Evolutionary conservation across 2,329 filamentous ascomycete species (phyloP), one percentile per base, ranked within the genome.

Genomic region (Cercospora brassicicola): DNA sequence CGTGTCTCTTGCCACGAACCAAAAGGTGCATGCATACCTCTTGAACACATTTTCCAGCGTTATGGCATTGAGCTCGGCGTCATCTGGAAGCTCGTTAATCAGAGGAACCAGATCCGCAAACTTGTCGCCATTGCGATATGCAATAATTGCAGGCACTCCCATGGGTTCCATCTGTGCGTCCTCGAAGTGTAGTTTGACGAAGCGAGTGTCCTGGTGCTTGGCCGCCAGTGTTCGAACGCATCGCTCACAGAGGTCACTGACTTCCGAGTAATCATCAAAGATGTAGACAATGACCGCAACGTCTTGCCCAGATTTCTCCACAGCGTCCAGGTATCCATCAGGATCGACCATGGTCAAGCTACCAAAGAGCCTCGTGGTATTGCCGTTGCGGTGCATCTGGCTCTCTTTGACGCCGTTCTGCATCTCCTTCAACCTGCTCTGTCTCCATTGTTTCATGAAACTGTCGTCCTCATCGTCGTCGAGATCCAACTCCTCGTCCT

Each of bases 121-220:
- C 72, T 97, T 89, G 72, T 98, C 94, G 63, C 93, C 94, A 75
- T 90, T 92, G 67, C 89, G 89, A 83, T 99, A 99, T 10, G 92
- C 94, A 59, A 98, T 84, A 42, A 98, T 84, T 3, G 95, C 93
- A 0, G 95, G 95, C 1, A 97, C 91, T 56, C 90, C 90, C 33
- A 93, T 91, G 67, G 91, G 88, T 78, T 97, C 93, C 84, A 98
- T 97, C 79, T 98, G 94, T 42, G 97, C 96, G 67, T 97, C 94
- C 70, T 91, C 89, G 78, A 93, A 92, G 80, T 96, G 90, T 59
- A 98, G 87, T 82, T 94, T 96, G 82, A 98, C 87, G 77, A 99
- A 98, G 76, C 92, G 92, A 36, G 91, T 87, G 9, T 88, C 86
- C 23, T 88, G 85, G 77, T 97, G 84, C 68, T 87, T 84, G 69